Evolutionary conservation across 2,329 filamentous ascomycete species (phyloP), one percentile per base, ranked within the genome.

Genomic region (Colletotrichum siamense): DNA sequence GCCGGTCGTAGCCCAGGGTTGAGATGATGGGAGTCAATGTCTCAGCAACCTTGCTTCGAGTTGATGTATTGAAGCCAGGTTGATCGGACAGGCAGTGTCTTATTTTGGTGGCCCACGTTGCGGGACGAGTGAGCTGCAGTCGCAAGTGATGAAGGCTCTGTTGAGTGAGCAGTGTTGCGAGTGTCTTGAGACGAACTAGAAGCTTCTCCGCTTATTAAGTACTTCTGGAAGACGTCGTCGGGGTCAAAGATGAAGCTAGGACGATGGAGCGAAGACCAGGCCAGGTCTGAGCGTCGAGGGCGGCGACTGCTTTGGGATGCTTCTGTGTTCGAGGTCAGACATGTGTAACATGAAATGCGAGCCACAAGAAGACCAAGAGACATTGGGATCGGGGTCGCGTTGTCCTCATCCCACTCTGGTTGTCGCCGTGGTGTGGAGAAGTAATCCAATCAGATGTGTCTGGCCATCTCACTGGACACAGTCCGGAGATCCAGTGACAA

Each of bases 171-270:
- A 32, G 30, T 28, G 36, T 34, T 16, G 63, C 16, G 28, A 34
- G 44, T 52, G 44, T 52, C 44, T 52, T 69, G 28, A 39, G 72
- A 62, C 30, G 62, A 39, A 61, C 69, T 69, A 64, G 69, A 73
- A 76, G 73, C 36, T 76, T 69, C 74, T 61, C 64, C 59, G 70
- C 74, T 73, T 76, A 64, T 64, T 30, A 73, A 69, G 69, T 71
- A 62, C 59, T 65, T 28, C 34, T 44, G 26, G 49, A 30, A 49
- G 59, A 15, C 39, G 66, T 18, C n/a, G 55, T 36, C 9, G 32
- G 34, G 28, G 67, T 22, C 10, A 39, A 26, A 18, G 24, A 44
- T 22, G 34, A 22, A 32, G 59, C 22, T 59, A 28, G 22, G 55
- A 59, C 55, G 55, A 28, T 59, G 55, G 24, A 28, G 55, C 55